Conservation (phyloP, 305 asterid genomes). For the Fraxinus latifolia region DNA sequence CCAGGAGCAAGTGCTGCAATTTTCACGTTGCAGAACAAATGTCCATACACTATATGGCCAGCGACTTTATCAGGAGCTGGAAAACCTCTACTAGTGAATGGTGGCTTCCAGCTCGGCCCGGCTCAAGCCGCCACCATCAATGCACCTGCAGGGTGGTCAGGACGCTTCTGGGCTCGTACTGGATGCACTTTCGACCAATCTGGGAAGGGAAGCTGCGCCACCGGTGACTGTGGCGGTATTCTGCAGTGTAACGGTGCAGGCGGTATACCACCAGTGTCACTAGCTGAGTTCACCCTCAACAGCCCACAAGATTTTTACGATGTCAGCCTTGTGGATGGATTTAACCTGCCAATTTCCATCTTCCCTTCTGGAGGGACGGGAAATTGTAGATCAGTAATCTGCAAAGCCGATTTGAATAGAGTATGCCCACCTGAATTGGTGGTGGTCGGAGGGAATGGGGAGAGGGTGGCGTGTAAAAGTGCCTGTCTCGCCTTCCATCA, state of each 20-base stretch:
- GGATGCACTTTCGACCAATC: conserved; percentile 22
- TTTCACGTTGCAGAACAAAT: conserved; percentile 43
- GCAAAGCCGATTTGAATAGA: conserved; percentile 34
- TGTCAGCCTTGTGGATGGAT: conserved; percentile 58
- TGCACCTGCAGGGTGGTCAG: conserved; percentile 45
- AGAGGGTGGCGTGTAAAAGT: conserved; percentile 48
- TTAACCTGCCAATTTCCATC: conserved; percentile 41
- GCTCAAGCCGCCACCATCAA: conserved; percentile 20
- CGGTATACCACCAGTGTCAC: conserved; percentile 40
- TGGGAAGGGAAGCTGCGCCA: conserved; percentile 23
- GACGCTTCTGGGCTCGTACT: conserved; percentile 50
- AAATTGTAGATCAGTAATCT: conserved; percentile 21
- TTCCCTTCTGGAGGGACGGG: conserved; percentile 11
- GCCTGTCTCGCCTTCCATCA: conserved; percentile 40
- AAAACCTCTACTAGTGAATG: not conserved
- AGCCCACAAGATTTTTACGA: conserved; percentile 38
- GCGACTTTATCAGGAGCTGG: conserved; percentile 41
- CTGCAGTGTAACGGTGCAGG: conserved; percentile 42
- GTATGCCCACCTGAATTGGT: conserved; percentile 51
- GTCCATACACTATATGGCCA: conserved; percentile 43
- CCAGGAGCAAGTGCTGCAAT: conserved; percentile 30
- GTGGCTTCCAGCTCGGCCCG: conserved; percentile 28
- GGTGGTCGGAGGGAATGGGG: conserved; percentile 23
- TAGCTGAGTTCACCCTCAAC: conserved; percentile 49
- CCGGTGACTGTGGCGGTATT: conserved; percentile 45